Percentiles rank a stretch among this genome's conserved stretches.
These are phyloP conservation scores for Discostella pseudostelligera DNA, from an alignment of 108 stramenopile genomes.

Conservation along the genomic window DNA sequence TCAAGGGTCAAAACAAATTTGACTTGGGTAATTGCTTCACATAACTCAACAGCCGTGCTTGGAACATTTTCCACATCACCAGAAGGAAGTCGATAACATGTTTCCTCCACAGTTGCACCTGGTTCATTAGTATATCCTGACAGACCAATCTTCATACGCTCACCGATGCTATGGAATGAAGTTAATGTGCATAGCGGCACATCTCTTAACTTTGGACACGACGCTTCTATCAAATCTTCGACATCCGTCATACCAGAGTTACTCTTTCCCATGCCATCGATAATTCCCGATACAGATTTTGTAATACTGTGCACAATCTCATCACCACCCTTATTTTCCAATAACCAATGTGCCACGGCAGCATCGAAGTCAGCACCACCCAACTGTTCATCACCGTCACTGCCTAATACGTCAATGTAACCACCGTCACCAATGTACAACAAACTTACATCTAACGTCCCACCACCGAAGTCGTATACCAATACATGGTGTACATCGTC, in stretches of 20 bases:
- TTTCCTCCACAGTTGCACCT: constrained; percentile 30
- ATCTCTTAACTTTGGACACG: constrained; percentile 50
- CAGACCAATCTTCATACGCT: constrained; percentile 75
- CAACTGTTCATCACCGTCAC: constrained; percentile 89
- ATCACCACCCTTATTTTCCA: constrained; percentile 27
- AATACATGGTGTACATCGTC: constrained; percentile 92
- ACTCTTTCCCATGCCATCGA: constrained; percentile 6
- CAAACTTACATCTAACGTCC: constrained; percentile 93
- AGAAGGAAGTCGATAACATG: constrained; percentile 24
- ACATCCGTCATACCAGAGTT: constrained; percentile 31
- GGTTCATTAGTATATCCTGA: constrained; percentile 42
- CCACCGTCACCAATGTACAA: constrained; percentile 91
- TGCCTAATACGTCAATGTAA: constrained; percentile 89
- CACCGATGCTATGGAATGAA: constrained; percentile 81
- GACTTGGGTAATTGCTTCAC: constrained; percentile 46
- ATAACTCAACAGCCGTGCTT: constrained; percentile 44
- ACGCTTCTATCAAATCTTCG: constrained; percentile 52
- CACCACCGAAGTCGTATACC: constrained; percentile 98
- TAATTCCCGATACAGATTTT: constrained; percentile 29
- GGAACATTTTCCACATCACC: constrained; percentile 10
- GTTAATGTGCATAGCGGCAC: constrained; percentile 69
- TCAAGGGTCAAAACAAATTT: constrained; percentile 58
- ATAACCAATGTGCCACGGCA: constrained; percentile 72
- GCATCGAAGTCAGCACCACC: constrained; percentile 92
- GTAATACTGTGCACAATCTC: constrained; percentile 23